phyloP scores from a whole-genome alignment of 768 basidiomycete genomes.

The Coprinellus micaceus region DNA sequence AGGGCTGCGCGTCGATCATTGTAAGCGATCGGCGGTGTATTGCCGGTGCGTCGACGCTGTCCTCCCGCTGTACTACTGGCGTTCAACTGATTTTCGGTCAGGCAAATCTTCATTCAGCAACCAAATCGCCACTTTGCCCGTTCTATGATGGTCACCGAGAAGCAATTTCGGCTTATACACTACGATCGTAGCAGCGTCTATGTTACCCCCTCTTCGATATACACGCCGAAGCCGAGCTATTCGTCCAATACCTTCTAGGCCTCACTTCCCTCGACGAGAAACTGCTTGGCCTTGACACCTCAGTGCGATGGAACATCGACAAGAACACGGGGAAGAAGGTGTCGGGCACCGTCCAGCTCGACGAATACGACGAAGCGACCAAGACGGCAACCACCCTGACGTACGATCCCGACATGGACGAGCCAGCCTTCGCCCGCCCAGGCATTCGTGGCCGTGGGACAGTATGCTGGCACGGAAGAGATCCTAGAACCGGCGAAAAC shows the following conservation, averaged over 20 bases:
- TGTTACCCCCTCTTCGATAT: neutral
- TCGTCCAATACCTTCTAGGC: neutral
- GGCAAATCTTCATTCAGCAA: neutral
- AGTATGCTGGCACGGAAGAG: neutral
- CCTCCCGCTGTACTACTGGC: too few relatives aligned
- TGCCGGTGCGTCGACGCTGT: too few relatives aligned
- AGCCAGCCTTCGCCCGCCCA: neutral
- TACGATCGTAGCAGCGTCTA: constrained; percentile 1
- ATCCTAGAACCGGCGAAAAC: neutral
- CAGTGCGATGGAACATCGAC: neutral
- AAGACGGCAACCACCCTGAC: neutral
- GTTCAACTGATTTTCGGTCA: too few relatives aligned
- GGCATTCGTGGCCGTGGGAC: neutral
- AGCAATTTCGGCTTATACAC: constrained; percentile 1
- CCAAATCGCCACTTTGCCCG: constrained; percentile 1
- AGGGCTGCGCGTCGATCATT: too few relatives aligned
- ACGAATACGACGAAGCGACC: neutral
- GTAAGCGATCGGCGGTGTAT: too few relatives aligned
- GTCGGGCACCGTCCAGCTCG: neutral
- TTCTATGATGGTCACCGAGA: constrained; percentile 1
- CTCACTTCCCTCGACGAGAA: neutral
- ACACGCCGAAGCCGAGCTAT: neutral
- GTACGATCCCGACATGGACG: neutral
- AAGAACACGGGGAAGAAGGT: neutral
- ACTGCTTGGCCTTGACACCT: neutral